Base-by-base conservation (phyloP, 2,329 filamentous ascomycete species). In the Epichloe gansuensis region DNA sequence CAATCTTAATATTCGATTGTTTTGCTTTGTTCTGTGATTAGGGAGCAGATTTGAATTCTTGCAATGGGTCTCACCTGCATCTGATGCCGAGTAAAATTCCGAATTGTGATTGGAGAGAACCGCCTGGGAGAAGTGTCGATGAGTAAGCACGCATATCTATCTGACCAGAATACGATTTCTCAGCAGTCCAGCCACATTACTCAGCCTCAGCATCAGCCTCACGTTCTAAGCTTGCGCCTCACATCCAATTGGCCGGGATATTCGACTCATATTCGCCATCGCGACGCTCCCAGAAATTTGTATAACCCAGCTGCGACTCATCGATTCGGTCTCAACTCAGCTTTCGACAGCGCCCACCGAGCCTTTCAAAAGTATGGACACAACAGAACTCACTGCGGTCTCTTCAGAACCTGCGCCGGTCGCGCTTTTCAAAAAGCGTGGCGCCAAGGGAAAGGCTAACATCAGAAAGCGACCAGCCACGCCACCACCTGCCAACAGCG, bases 341-440 rank as follows among this genome's bases (percentile, higher is more conserved):
- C 27, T 4, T 7, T 4, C n/a, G 11, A n/a, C 27, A 43, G n/a
- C 12, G 3, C 12, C 36, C 25, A 5, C 40, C 34, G 8, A 11
- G 23, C 3, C 2, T 17, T 34, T 11, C 23, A 39, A 42, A 12
- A 41, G 45, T 2, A 56, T 56, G 55, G 52, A 49, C 4, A 31
- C 54, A 36, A 25, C 40, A 23, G 46, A 55, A 34, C 5, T 34
- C 5, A 31, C 8, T 5, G 5, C 48, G 9, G 23, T 42, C 11
- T 48, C 36, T 34, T 25, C 50, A 21, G 42, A 11, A 38, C 40
- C 4, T 31, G 71, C 70, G 2, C 77, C 80, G 0, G 74, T 83
- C 12, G 78, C 84, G 13, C 68, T 87, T 49, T 96, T 96, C 78
- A 96, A 95, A 68, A 95, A 93, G 68, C 81, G 90, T 65, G 77